Conservation (phyloP, 164 flowering plant genomes). For the Chimonanthus salicifolius region DNA sequence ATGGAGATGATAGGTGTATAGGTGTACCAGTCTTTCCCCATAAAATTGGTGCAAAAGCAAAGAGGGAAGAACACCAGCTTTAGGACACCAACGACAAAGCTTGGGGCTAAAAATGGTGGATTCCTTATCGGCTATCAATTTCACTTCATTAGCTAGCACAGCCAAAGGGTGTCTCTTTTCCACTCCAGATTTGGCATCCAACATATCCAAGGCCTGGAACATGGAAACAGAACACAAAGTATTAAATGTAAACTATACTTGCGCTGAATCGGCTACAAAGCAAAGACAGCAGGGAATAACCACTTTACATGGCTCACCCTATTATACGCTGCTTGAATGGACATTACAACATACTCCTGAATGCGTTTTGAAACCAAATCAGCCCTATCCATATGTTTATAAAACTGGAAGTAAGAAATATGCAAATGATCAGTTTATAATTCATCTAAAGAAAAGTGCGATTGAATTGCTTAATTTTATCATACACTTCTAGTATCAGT, state of each 20-base stretch:
- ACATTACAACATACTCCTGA: constrained; percentile 35
- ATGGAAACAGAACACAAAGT: neutral
- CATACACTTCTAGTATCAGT: neutral
- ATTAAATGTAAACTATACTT: neutral
- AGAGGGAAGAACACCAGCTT: constrained; percentile 47
- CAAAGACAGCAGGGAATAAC: neutral
- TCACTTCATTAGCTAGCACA: constrained; percentile 63
- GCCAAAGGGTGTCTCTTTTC: constrained; percentile 51
- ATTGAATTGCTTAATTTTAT: neutral
- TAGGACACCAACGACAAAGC: constrained; percentile 51
- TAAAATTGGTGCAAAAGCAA: constrained; percentile 46
- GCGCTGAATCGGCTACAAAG: neutral
- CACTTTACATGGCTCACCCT: constrained; percentile 37
- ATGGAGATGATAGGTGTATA: neutral
- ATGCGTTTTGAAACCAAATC: constrained; percentile 26
- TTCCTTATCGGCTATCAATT: constrained; percentile 54
- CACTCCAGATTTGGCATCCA: constrained; percentile 33
- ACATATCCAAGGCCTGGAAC: constrained; percentile 32
- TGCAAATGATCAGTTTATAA: neutral
- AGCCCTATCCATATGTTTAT: constrained; percentile 16
- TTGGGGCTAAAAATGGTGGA: constrained; percentile 47
- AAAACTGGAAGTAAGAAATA: constrained; percentile 27
- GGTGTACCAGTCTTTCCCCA: constrained; percentile 73
- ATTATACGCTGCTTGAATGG: constrained; percentile 49
- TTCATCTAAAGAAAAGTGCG: too few species aligned